Evolutionary conservation across 2,329 filamentous ascomycete genomes (phyloP), one percentile per base, ranked within the genome.

Genomic region (Verticillium nubilum): DNA sequence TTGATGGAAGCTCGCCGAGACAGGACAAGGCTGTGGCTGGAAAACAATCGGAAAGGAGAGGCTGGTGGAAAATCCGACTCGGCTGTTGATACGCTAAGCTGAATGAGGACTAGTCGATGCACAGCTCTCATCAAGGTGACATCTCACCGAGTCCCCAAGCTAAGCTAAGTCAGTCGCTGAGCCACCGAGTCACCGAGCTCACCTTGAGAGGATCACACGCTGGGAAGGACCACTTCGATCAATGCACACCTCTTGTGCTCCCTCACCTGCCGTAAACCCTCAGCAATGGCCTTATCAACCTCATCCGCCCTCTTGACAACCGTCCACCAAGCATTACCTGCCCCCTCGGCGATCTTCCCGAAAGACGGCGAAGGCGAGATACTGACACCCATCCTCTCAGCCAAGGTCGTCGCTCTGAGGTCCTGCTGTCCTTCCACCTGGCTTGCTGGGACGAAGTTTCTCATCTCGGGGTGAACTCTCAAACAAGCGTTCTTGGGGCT

Each of bases 271-370:
- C 53, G 31, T n/a, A 66, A 47, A 5, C 59, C 65, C 58, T 63
- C 57, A 42, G 35, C 54, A n/a, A 61, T 60, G n/a, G 60, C 28
- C 13, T 33, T 57, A 28, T 64, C 65, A 7, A 65, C 61, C 5
- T 64, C 60, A 3, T 62, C 52, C 9, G 31, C 62, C 5, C n/a
- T 56, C 47, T 56, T 42, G 7, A 67, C 59, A 5, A 62, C 50
- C 10, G 47, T 54, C 63, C 59, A 67, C 63, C 61, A 65, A n/a
- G 62, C 62, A 52, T 63, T 60, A 3, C 64, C 63, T 2, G 65
- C 63, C 4, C 63, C 63, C 35, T 67, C 62, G 1, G 64, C 61
- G 56, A 67, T 65, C 59, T 64, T 66, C 1, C 63, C 65, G 55
- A 66, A 65, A 17, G 58, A 52, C 1, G 63, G 63, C 2, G 61